phyloP scores from a whole-genome alignment of 2,329 filamentous ascomycete species.

The Calonectria montana region DNA sequence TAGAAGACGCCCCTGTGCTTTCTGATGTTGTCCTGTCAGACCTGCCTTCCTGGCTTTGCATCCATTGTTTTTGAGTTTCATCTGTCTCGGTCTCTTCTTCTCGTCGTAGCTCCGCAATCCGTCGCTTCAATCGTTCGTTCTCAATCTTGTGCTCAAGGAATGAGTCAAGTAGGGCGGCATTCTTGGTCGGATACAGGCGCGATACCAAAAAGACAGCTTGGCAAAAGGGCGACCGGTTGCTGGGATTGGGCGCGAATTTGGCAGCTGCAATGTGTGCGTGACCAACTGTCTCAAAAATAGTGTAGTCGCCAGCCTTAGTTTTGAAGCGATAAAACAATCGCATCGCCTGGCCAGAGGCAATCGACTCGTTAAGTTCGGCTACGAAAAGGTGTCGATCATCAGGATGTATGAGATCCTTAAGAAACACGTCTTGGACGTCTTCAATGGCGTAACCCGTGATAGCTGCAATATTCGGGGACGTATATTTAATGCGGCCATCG shows the following conservation, averaged over 20 bases:
- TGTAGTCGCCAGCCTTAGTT: slow-evolving; percentile 76
- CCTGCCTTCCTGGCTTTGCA: slow-evolving; percentile 66
- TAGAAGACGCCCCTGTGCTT: slow-evolving; percentile 52
- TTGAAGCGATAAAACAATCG: slow-evolving; percentile 90
- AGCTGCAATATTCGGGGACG: slow-evolving; percentile 80
- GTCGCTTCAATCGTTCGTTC: slow-evolving; percentile 86
- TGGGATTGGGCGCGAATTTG: slow-evolving; percentile 70
- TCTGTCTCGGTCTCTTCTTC: slow-evolving; percentile 87
- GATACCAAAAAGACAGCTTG: slow-evolving; percentile 95
- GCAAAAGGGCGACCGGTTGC: slow-evolving; percentile 77
- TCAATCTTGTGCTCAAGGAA: slow-evolving; percentile 98
- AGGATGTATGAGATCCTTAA: slow-evolving; percentile 85
- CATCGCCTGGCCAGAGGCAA: slow-evolving; percentile 81
- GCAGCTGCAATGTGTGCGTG: slow-evolving; percentile 87
- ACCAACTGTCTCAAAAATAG: slow-evolving; percentile 91
- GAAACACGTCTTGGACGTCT: slow-evolving; percentile 79
- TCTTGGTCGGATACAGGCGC: slow-evolving; percentile 89
- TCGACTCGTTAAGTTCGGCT: slow-evolving; percentile 89
- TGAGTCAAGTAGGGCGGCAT: slow-evolving; percentile 85
- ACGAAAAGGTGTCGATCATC: slow-evolving; percentile 88
- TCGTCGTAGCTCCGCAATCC: slow-evolving; percentile 84
- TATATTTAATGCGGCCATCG: slow-evolving; percentile 85
- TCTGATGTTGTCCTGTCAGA: slow-evolving; percentile 66
- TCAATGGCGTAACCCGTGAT: slow-evolving; percentile 81
- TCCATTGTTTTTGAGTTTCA: slow-evolving; percentile 71